A percentile compares a stretch with the other conserved stretches of the same genome.
phyloP scores from a whole-genome alignment of 75 land plant genomes.

The Cupressus sempervirens region DNA sequence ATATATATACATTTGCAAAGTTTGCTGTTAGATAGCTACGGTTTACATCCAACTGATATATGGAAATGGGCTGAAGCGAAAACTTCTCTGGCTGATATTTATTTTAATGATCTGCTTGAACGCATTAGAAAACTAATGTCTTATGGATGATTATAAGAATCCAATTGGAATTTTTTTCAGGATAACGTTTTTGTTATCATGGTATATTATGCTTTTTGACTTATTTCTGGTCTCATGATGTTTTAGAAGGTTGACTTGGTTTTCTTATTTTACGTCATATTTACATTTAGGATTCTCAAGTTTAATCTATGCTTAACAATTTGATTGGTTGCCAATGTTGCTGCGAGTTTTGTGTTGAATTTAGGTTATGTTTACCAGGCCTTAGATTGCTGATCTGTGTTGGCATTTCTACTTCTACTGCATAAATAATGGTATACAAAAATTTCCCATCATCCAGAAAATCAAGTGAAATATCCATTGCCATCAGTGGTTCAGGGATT shows the following conservation, averaged over 20 bases:
- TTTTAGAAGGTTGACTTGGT: neutral
- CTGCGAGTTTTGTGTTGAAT: neutral
- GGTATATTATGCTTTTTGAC: neutral
- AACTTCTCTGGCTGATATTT: neutral
- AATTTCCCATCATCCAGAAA: too few relatives aligned
- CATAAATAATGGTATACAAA: neutral
- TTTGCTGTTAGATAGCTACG: neutral
- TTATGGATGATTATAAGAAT: neutral
- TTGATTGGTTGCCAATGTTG: neutral
- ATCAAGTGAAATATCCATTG: too few relatives aligned
- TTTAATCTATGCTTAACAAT: neutral
- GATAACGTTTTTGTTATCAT: neutral
- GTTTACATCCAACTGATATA: neutral
- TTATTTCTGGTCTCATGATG: neutral
- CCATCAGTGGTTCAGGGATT: too few relatives aligned
- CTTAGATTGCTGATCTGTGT: neutral
- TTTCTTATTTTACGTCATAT: neutral
- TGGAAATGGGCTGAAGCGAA: neutral
- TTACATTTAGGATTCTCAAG: neutral
- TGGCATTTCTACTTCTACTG: neutral
- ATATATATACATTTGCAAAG: neutral
- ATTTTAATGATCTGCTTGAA: neutral
- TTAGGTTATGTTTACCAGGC: neutral
- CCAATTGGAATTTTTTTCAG: neutral
- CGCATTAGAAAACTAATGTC: neutral